Evolutionary conservation across 179 eudicot genomes (phyloP).

Genomic region (Dionaea muscipula): DNA sequence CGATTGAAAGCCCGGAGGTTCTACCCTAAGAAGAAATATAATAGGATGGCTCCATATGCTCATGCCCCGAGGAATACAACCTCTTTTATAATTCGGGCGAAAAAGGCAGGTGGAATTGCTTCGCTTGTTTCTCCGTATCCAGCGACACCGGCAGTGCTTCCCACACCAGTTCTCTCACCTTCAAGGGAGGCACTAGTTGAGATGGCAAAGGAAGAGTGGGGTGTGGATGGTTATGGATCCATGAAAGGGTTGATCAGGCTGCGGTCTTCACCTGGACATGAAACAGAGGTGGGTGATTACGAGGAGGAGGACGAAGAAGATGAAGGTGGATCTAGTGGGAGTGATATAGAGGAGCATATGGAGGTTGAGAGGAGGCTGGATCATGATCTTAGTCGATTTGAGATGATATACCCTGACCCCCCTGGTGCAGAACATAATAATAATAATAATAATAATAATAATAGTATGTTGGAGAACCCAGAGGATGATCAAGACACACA

Average conservation of each 20-base stretch:
- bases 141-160: slow-evolving; percentile 78
- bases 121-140: slow-evolving; percentile 78
- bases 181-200: slow-evolving; percentile 85
- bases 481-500: slow-evolving; percentile 97
- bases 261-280: slow-evolving; percentile 59
- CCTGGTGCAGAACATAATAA: slow-evolving; percentile 38
- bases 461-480: slow-evolving; percentile 59
- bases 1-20: slow-evolving; percentile 56
- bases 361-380: slow-evolving; percentile 97
- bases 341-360: slow-evolving; percentile 94
- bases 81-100: slow-evolving; percentile 75
- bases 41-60: slow-evolving; percentile 59
- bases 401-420: slow-evolving; percentile 65
- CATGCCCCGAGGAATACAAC: slow-evolving; percentile 89
- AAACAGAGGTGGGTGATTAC: slow-evolving; percentile 45
- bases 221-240: slow-evolving; percentile 93
- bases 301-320: slow-evolving; percentile 89
- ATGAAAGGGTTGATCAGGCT: slow-evolving; percentile 95
- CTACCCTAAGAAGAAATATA: slow-evolving; percentile 52
- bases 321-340: slow-evolving; percentile 75
- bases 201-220: slow-evolving; percentile 99
- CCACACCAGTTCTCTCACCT: slow-evolving; percentile 79
- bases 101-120: slow-evolving; percentile 81
- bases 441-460: too few species aligned
- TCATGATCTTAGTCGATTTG: slow-evolving; percentile 88